Base-by-base conservation (phyloP, 306 rosid species). In the Astragalus glycyphyllos region DNA sequence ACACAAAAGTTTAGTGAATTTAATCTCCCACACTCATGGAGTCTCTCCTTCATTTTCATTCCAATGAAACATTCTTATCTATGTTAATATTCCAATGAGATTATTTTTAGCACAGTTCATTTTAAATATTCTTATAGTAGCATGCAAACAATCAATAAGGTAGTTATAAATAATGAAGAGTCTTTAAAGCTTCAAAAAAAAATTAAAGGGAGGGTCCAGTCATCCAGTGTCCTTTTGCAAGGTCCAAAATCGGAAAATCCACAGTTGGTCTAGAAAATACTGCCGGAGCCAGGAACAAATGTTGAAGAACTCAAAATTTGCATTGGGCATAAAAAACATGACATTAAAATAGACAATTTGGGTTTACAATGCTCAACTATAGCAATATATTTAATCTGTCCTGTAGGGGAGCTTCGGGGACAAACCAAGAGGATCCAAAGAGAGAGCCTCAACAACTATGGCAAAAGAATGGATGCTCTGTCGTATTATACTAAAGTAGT, bases 381-480 rank as follows among this genome's bases (percentile, higher is more conserved):
- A 34, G 14, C 0, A 32, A 47, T 64, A 69, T 58, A 67, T 72
- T 68, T 63, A 47, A 63, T 40, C 44, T 29, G 66, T 13, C 34
- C 7, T 67, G 65, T 26, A 67, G 61, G 76, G 77, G 17, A 57
- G 48, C 66, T 44, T 65, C 5, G 48, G 79, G 77, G 86, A 86
- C 90, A 88, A 73, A 49, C 63, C 46, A 58, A 77, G 69, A 80
- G 90, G 69, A 83, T 83, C 89, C 92, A 88, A 75, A 74, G 89
- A 79, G 61, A 71, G 71, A 49, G 45, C 34, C 68, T 70, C 84
- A 84, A 77, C 84, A 69, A 71, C 85, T 82, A 68, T 57, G 75
- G 63, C 71, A 73, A 82, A 73, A 82, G 74, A 74, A 71, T 53
- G 71, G 81, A 73, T 74, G 64, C 67, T 73, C 61, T 75, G 53